Conservation (phyloP, 208 protist species). For the Crithidia expoeki region DNA sequence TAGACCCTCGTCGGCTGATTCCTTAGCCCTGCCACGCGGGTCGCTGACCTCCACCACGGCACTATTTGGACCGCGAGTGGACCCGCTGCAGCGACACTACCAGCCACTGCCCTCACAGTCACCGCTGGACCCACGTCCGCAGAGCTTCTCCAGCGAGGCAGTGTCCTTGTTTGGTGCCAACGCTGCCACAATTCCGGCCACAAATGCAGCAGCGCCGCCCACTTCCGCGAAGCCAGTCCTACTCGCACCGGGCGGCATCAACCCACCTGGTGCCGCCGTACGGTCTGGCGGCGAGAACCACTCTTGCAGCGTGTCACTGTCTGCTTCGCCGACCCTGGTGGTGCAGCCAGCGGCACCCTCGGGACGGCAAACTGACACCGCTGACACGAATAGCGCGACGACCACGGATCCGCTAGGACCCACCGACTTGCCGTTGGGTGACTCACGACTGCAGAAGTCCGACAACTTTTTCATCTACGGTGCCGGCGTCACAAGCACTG, state of each 20-base stretch:
- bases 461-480: no score
- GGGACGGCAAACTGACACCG: no score
- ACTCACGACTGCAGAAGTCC: no score
- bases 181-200: no score
- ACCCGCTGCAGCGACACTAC: conserved; percentile 31
- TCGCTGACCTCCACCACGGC: background rate
- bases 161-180: background rate
- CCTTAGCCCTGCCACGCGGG: background rate
- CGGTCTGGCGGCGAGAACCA: background rate
- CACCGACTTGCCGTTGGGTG: no score
- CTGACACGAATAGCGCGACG: no score
- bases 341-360: background rate
- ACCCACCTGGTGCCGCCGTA: conserved; percentile 22
- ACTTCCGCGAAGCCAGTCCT: no score
- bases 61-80: background rate
- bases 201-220: no score
- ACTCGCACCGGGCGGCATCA: background rate
- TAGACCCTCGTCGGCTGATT: background rate
- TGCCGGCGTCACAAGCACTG: background rate
- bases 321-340: conserved; percentile 9
- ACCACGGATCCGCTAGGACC: no score
- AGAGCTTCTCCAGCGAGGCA: background rate
- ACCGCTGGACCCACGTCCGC: background rate
- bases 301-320: background rate
- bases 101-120: background rate